phyloP scores from a whole-genome alignment of 495 filamentous ascomycete genomes.

The Staphylotrichum tortipilum region DNA sequence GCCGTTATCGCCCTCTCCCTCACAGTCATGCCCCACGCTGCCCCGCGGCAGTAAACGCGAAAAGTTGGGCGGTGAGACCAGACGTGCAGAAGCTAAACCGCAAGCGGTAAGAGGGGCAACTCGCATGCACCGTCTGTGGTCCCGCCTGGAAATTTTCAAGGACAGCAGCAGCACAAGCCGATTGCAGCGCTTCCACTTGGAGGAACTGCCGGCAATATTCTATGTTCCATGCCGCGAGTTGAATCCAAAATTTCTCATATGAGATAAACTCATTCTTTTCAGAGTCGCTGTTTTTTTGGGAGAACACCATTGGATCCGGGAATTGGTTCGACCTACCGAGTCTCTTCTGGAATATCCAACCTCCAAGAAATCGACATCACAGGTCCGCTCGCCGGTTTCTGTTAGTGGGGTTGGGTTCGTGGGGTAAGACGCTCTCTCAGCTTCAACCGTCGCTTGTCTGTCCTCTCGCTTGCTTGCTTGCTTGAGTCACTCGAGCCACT shows the following conservation, averaged over 20 bases:
- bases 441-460: neutral
- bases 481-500: neutral
- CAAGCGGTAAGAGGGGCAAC: slow-evolving; percentile 22
- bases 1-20: slow-evolving; percentile 19
- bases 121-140: neutral
- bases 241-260: slow-evolving; percentile 21
- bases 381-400: neutral
- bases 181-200: too few relatives aligned
- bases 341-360: too few relatives aligned
- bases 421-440: slow-evolving; percentile 12
- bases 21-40: slow-evolving; percentile 15
- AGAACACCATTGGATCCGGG: too few relatives aligned
- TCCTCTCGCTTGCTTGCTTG: neutral
- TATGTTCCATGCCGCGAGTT: too few relatives aligned
- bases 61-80: slow-evolving; percentile 22
- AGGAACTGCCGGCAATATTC: too few relatives aligned
- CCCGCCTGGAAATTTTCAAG: slow-evolving; percentile 8
- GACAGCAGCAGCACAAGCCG: too few relatives aligned
- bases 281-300: too few relatives aligned
- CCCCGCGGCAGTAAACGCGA: slow-evolving; percentile 27
- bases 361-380: too few relatives aligned
- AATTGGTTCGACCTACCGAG: too few relatives aligned
- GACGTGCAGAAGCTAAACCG: slow-evolving; percentile 14
- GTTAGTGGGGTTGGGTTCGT: slow-evolving; percentile 13
- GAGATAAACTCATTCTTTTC: too few relatives aligned